Evolutionary conservation across 164 flowering plant species (phyloP).

Genomic region (Vitis labrusca): DNA sequence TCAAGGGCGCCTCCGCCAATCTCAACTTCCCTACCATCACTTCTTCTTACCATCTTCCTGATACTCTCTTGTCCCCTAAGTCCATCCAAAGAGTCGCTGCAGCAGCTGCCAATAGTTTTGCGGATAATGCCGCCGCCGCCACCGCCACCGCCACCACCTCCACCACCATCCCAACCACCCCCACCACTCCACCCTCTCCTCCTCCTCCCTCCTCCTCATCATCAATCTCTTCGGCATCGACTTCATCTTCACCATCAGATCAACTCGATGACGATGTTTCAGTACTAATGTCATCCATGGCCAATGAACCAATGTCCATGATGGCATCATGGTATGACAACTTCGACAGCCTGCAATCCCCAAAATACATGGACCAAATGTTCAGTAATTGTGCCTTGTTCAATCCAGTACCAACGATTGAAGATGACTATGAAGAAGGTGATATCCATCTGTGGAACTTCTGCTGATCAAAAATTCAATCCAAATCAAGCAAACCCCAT

Average conservation of each 20-base stretch:
- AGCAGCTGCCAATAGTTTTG: conserved; percentile 51
- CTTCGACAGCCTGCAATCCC: conserved; percentile 32
- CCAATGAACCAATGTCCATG: conserved; percentile 6
- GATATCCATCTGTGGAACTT: conserved; percentile 63
- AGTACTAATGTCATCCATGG: conserved; percentile 6
- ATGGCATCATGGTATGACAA: conserved; percentile 28
- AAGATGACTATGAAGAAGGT: conserved; percentile 37
- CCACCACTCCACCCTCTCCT: conserved; percentile 14
- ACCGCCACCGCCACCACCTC: conserved; percentile 14
- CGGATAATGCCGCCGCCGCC: conserved; percentile 7
- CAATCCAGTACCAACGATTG: conserved; percentile 19
- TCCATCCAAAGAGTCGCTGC: conserved; percentile 87
- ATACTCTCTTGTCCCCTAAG: conserved; percentile 67
- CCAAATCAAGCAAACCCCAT: neutral
- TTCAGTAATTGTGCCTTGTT: conserved; percentile 26
- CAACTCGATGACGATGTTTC: conserved; percentile 29
- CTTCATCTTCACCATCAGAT: conserved; percentile 32
- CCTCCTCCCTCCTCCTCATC: conserved; percentile 24
- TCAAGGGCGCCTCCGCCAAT: conserved; percentile 80
- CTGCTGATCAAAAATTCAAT: conserved; percentile 20
- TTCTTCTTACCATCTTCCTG: conserved; percentile 15
- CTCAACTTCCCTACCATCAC: conserved; percentile 72
- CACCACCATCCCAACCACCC: conserved; percentile 4
- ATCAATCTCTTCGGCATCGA: conserved; percentile 25
- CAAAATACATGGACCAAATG: conserved; percentile 37